Evolutionary conservation across 257 asterid genomes (phyloP).

Genomic region (Capsicum chinense): DNA sequence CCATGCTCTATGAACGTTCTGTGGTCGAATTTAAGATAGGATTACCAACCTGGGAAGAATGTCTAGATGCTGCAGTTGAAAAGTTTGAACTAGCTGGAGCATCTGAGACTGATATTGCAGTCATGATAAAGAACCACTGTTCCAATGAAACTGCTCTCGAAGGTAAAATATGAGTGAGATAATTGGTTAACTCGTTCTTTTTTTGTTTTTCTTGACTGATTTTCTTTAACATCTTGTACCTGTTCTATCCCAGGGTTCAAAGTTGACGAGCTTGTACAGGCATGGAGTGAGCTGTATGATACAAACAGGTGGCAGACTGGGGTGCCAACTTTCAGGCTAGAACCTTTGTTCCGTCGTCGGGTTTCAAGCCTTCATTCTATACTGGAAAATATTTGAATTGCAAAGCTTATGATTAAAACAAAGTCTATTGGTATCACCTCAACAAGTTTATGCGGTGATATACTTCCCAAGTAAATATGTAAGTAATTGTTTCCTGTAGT

Average conservation of each 20-base stretch:
- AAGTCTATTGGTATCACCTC: slow-evolving; percentile 1
- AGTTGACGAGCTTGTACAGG: slow-evolving; percentile 95
- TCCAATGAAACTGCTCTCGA: slow-evolving; percentile 90
- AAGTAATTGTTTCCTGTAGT: slow-evolving; percentile 9
- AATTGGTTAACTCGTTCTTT: neutral
- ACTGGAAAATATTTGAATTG: slow-evolving; percentile 62
- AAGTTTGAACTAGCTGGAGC: slow-evolving; percentile 93
- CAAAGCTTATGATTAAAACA: slow-evolving; percentile 24
- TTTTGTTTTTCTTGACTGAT: neutral
- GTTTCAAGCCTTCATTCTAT: slow-evolving; percentile 72
- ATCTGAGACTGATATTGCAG: slow-evolving; percentile 80
- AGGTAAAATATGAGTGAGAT: slow-evolving; percentile 49
- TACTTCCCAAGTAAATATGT: neutral
- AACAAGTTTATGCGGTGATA: neutral
- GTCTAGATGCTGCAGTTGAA: slow-evolving; percentile 88
- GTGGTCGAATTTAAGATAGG: slow-evolving; percentile 85
- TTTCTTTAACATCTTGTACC: slow-evolving; percentile 13
- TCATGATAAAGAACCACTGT: slow-evolving; percentile 94
- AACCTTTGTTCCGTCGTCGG: slow-evolving; percentile 81
- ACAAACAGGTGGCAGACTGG: slow-evolving; percentile 83
- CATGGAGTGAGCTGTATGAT: slow-evolving; percentile 98
- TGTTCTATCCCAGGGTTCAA: slow-evolving; percentile 65
- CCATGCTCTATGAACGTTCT: slow-evolving; percentile 89
- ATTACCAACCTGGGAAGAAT: slow-evolving; percentile 92
- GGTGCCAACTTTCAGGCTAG: slow-evolving; percentile 69